A percentile compares a stretch with the other conserved stretches of the same genome.
Evolutionary conservation across 2,329 filamentous ascomycete genomes (phyloP).

Genomic region (Teratosphaeria gauchensis): DNA sequence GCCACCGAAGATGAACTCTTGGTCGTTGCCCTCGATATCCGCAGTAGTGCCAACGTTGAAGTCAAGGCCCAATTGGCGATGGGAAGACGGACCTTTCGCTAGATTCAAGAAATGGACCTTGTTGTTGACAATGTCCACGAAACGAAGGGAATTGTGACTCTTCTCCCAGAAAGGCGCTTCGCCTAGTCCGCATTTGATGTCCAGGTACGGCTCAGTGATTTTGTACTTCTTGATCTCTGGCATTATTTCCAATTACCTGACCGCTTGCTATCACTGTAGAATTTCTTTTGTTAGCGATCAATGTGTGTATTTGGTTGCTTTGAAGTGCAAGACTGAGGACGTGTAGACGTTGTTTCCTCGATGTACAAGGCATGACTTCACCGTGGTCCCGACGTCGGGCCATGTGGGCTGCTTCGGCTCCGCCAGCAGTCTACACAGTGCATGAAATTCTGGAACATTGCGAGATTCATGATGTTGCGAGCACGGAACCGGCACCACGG

Average conservation of each 20-base stretch:
- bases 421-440: neutral
- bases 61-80: constrained; percentile 45
- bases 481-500: no score
- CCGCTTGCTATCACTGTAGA: no score
- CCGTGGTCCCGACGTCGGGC: neutral
- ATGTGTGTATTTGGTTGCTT: no score
- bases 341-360: neutral
- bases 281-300: no score
- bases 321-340: no score
- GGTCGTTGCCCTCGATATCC: constrained; percentile 60
- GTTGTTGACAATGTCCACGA: constrained; percentile 74
- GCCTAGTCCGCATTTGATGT: constrained; percentile 56
- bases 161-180: constrained; percentile 69
- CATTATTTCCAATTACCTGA: constrained; percentile 12
- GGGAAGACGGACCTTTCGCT: constrained; percentile 49
- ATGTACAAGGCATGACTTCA: neutral
- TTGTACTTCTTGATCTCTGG: constrained; percentile 25
- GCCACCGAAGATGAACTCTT: constrained; percentile 65
- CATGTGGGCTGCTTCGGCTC: neutral
- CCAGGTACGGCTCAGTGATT: constrained; percentile 42
- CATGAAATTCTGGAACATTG: no score
- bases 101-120: constrained; percentile 64
- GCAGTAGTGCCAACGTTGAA: constrained; percentile 55
- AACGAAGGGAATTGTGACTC: constrained; percentile 56
- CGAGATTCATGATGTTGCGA: no score